Conservation (phyloP, 176 grass and related monocot genomes). For the Saccharum officinarum region DNA sequence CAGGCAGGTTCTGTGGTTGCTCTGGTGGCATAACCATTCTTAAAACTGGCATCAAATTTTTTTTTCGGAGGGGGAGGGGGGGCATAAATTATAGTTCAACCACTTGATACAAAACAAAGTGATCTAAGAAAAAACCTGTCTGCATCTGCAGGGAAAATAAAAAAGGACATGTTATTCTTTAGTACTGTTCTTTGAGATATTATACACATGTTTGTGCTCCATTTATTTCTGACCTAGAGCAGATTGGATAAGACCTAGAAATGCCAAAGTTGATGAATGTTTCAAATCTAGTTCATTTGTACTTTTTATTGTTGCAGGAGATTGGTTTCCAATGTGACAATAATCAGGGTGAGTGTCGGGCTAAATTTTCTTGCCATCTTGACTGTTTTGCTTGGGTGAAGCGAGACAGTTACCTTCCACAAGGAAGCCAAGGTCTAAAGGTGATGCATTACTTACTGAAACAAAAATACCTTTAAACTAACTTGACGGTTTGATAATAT, state of each 20-base stretch:
- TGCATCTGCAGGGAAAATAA: constrained; percentile 19
- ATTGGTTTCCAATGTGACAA: constrained; percentile 91
- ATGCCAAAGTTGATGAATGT: not conserved
- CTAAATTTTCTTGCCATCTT: constrained; percentile 99
- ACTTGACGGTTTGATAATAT: not conserved
- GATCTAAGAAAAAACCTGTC: not conserved
- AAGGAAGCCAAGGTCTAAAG: constrained; percentile 98
- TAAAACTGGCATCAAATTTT: not conserved
- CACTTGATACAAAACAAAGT: constrained; percentile 12
- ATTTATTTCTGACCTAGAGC: constrained; percentile 24
- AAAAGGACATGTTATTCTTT: not conserved
- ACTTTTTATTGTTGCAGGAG: constrained; percentile 65
- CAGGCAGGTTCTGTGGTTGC: not conserved
- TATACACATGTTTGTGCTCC: not conserved
- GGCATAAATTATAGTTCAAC: not conserved
- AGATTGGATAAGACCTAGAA: constrained; percentile 21
- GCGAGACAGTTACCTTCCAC: constrained; percentile 99
- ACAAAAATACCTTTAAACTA: constrained; percentile 5
- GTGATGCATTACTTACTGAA: constrained; percentile 47
- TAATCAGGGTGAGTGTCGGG: constrained; percentile 91
- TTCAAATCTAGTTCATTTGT: constrained; percentile 25
- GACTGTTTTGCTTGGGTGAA: constrained; percentile 99
- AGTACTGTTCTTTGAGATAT: not conserved
- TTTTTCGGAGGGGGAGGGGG: not conserved
- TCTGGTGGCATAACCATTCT: not conserved